Evolutionary conservation across 2,329 filamentous ascomycete genomes (phyloP), one percentile per base, ranked within the genome.

Genomic region (Pseudogymnoascus sp.): DNA sequence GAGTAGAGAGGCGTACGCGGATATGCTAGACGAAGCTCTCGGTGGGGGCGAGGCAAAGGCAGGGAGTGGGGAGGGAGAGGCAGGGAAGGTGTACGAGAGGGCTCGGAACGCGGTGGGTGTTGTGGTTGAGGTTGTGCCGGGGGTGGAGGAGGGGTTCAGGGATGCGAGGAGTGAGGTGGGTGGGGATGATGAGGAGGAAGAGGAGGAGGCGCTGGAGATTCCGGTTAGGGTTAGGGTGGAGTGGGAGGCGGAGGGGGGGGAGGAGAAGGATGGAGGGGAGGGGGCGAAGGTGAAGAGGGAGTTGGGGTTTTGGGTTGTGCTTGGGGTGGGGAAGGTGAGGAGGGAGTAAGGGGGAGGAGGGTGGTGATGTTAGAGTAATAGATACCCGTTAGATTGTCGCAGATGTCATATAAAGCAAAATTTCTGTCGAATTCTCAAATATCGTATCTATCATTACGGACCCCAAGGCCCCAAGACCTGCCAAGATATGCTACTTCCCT

Each of bases 81-180:
- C 90, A 0, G 95, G 93, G 62, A 98, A 98, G 77, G 87, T 98
- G n/a, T 99, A 92, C 90, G 93, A 97, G 68, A 85, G 88, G 63
- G 93, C 93, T 0, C 83, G 93, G 37, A 99, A 98, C 75, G 97
- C 93, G 90, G 95, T 95, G 14, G 95, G 88, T 68, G 91, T 99
- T 10, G 90, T 97, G 19, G 81, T 99, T 25, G 95, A 99, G 75
- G 89, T 99, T 13, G 85, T 97, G 0, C 85, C 93, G 1, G 80
- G 71, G 71, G 81, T 67, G 67, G 77, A 71, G 16, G 72, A 75
- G 54, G 76, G 71, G 16, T 71, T 73, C 63, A 66, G 61, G 25
- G 67, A 66, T 41, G 66, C 65, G 19, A 69, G 64, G 1, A 65
- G 67, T 11, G 68, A 67, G 21, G 67, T 71, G 36, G 73, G 67